Conservation (phyloP, 805 yeast genomes). For the Lachancea mirantina region DNA sequence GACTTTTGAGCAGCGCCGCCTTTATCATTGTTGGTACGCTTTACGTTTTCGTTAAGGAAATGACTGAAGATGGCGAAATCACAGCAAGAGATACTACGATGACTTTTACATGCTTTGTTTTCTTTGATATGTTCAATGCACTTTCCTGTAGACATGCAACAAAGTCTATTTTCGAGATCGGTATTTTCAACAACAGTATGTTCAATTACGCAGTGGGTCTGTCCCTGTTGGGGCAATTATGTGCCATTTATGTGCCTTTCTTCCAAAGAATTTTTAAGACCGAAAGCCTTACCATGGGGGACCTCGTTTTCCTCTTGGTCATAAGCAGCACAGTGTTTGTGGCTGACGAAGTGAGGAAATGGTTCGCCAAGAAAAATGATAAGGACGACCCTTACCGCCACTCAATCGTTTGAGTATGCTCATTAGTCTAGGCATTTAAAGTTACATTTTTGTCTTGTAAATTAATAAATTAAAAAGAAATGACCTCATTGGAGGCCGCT, state of each 20-base stretch:
- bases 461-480: constrained; percentile 10
- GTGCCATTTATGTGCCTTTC: constrained; percentile 90
- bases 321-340: constrained; percentile 77
- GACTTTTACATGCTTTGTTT: constrained; percentile 96
- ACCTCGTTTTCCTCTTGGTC: constrained; percentile 52
- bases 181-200: constrained; percentile 73
- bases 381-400: constrained; percentile 11
- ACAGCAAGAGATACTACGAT: constrained; percentile 96
- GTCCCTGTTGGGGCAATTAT: constrained; percentile 81
- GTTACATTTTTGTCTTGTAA: not conserved
- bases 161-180: constrained; percentile 77
- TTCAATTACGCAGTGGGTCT: constrained; percentile 89
- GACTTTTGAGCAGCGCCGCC: constrained; percentile 69
- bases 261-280: constrained; percentile 92
- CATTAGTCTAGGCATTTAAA: not conserved
- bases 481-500: constrained; percentile 56
- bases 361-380: constrained; percentile 18
- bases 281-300: constrained; percentile 72
- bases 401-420: constrained; percentile 19
- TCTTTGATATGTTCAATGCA: constrained; percentile 96
- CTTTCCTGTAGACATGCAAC: constrained; percentile 83
- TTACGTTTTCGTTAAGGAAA: constrained; percentile 77
- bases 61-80: constrained; percentile 67
- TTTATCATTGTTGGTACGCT: constrained; percentile 82
- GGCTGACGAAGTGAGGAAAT: constrained; percentile 78